A percentile compares a stretch with the other conserved stretches of the same genome.
phyloP scores from a whole-genome alignment of 495 filamentous ascomycete species.

The Penicillium manginii region DNA sequence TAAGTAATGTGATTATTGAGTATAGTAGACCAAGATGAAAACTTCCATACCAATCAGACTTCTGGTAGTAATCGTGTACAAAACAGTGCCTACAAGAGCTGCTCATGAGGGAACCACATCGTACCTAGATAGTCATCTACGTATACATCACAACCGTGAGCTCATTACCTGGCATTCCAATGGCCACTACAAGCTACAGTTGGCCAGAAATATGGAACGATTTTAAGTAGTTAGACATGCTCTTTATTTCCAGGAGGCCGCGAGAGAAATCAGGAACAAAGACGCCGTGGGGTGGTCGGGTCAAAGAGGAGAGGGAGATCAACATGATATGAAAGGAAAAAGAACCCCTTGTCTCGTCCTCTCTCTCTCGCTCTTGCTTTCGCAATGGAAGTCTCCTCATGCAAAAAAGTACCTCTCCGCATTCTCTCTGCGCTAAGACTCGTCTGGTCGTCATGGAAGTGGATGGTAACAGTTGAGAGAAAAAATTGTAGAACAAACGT shows the following conservation, averaged over 20 bases:
- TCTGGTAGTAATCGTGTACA: too few relatives aligned
- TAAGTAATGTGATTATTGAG: background rate
- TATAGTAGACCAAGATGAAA: too few relatives aligned
- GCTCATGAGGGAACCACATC: too few relatives aligned
- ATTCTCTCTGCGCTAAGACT: constrained; percentile 35
- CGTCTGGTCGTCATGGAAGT: constrained; percentile 34
- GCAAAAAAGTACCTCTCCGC: constrained; percentile 21
- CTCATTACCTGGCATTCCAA: background rate
- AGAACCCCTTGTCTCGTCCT: constrained; percentile 32
- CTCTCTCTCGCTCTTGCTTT: constrained; percentile 34
- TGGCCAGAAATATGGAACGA: constrained; percentile 20
- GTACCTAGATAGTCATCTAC: too few relatives aligned
- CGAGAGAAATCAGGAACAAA: constrained; percentile 40
- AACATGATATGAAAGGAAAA: constrained; percentile 29
- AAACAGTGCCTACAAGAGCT: too few relatives aligned
- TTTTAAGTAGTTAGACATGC: constrained; percentile 38
- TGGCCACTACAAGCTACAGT: constrained; percentile 13
- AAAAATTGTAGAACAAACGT: constrained; percentile 31
- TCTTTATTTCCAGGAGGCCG: constrained; percentile 45
- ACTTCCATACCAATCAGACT: too few relatives aligned
- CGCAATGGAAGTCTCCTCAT: constrained; percentile 30
- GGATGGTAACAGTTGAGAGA: constrained; percentile 10
- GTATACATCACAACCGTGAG: background rate
- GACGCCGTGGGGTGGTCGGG: constrained; percentile 34
- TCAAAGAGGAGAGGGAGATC: constrained; percentile 36